Evolutionary conservation across 495 filamentous ascomycete genomes (phyloP).

Genomic region (Xanthoparmelia taractica): DNA sequence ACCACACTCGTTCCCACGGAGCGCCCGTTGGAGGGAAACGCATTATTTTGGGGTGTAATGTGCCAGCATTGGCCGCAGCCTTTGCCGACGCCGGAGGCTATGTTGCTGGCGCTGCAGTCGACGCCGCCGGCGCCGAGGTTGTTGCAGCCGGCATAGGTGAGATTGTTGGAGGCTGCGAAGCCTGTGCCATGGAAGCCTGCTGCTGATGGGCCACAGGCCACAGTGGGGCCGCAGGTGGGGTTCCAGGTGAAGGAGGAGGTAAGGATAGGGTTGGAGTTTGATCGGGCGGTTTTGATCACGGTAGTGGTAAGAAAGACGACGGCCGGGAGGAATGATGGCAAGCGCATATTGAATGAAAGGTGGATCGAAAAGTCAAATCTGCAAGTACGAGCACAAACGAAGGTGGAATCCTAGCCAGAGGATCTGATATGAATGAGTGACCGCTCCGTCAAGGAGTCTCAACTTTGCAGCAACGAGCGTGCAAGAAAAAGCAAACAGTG

Average conservation of each 20-base stretch:
- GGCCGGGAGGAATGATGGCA: not conserved
- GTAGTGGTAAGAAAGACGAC: not conserved
- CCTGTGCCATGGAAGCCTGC: constrained; percentile 14
- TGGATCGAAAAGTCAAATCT: not conserved
- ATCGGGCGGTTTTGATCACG: not conserved
- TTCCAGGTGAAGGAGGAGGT: constrained; percentile 25
- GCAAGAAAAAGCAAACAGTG: not conserved
- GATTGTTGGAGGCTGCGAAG: constrained; percentile 19
- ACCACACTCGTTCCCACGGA: constrained; percentile 11
- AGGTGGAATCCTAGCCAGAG: not conserved
- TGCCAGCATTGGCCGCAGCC: constrained; percentile 23
- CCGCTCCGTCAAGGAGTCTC: not conserved
- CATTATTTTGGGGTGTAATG: constrained; percentile 6
- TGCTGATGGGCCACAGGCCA: constrained; percentile 21
- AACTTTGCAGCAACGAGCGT: not conserved
- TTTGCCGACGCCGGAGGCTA: constrained; percentile 15
- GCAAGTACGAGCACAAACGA: not conserved
- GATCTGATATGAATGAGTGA: not conserved
- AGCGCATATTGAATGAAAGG: not conserved
- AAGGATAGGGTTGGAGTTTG: constrained; percentile 10
- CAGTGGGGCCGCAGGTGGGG: constrained; percentile 14
- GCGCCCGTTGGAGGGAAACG: constrained; percentile 6
- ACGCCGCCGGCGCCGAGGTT: not conserved
- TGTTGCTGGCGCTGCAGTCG: not conserved
- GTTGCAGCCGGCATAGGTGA: constrained; percentile 14